Conservation (phyloP, 805 yeast species). For the Scheffersomyces amazonensis region DNA sequence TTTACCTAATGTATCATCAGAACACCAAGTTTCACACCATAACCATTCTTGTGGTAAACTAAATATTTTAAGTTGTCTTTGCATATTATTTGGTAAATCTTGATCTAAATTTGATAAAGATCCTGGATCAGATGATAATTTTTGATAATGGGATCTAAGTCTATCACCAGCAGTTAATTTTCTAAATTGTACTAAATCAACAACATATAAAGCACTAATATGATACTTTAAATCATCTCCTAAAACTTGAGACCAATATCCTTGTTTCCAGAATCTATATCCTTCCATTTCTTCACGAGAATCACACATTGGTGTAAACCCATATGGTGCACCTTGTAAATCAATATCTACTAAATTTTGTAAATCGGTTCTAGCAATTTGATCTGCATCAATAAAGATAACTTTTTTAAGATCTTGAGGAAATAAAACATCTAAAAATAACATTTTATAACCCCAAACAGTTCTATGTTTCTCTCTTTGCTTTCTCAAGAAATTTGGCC, state of each 20-base stretch:
- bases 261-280: slow-evolving; percentile 87
- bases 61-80: slow-evolving; percentile 59
- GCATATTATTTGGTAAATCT: slow-evolving; percentile 89
- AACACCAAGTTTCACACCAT: slow-evolving; percentile 95
- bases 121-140: slow-evolving; percentile 70
- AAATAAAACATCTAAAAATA: slow-evolving; percentile 83
- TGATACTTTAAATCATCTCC: slow-evolving; percentile 64
- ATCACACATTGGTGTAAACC: slow-evolving; percentile 84
- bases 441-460: slow-evolving; percentile 84
- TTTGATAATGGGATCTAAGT: slow-evolving; percentile 81
- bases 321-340: slow-evolving; percentile 80
- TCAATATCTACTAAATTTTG: slow-evolving; percentile 66
- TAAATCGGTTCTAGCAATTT: slow-evolving; percentile 73
- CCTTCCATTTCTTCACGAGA: slow-evolving; percentile 79
- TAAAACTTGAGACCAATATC: slow-evolving; percentile 77
- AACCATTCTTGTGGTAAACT: slow-evolving; percentile 82
- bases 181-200: slow-evolving; percentile 71
- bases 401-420: slow-evolving; percentile 75
- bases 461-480: slow-evolving; percentile 78
- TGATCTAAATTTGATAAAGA: slow-evolving; percentile 86
- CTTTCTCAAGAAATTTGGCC: slow-evolving; percentile 88
- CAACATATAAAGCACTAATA: slow-evolving; percentile 79
- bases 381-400: slow-evolving; percentile 85
- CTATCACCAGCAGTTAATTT: slow-evolving; percentile 70
- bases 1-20: slow-evolving; percentile 51